Percentiles rank a stretch among this genome's conserved stretches.
Conservation (phyloP, 176 grass and related monocot genomes). For the barley (Hordeum vulgare) region MorexV3_pseudomolecules_assembly NC_058522.1:578569445-578569944, state of each 20-base stretch:
- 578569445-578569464: too few relatives aligned
- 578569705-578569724: background rate
- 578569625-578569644: too few relatives aligned
- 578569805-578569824: background rate
- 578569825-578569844: background rate
- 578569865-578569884: too few relatives aligned
- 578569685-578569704: background rate
- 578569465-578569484: background rate
- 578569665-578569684: too few relatives aligned
- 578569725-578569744: background rate
- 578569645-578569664: too few relatives aligned
- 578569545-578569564: background rate
- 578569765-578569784: background rate
- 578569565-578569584: background rate
- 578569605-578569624: background rate
- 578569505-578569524: background rate
- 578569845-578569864: too few relatives aligned
- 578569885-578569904: too few relatives aligned
- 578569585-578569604: background rate
- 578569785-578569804: background rate
- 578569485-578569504: background rate
- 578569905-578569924: too few relatives aligned
- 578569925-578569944: too few relatives aligned
- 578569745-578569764: background rate
- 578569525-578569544: background rate